Conservation (phyloP, 371 early-diverging fungal species). For the Rhizoclosmatium hyalinum region DNA sequence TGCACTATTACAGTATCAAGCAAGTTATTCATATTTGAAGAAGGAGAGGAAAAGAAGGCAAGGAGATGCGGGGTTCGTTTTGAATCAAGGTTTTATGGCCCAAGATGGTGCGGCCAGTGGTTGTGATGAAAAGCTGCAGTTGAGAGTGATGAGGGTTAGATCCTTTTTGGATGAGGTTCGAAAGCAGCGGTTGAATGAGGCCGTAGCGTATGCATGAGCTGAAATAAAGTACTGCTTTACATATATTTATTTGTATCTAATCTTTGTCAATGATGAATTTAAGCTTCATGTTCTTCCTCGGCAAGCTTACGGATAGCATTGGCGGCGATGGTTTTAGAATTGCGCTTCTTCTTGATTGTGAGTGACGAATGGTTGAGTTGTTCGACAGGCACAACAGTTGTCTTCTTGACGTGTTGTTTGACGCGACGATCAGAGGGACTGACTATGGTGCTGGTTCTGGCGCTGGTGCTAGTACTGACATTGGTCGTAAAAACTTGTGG, state of each 20-base stretch:
- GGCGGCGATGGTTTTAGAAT: neutral
- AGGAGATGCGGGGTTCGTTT: neutral
- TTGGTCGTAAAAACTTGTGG: too few relatives aligned
- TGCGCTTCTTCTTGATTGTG: slow-evolving; percentile 1
- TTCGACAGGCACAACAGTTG: neutral
- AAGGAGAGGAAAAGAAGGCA: neutral
- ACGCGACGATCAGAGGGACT: neutral
- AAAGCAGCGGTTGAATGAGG: neutral
- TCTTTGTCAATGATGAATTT: too few relatives aligned
- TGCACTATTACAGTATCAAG: slow-evolving; percentile 83
- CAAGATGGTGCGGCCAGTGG: neutral
- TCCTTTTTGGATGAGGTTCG: slow-evolving; percentile 16
- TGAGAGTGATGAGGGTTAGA: neutral
- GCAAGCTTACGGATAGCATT: neutral
- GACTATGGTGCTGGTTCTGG: too few relatives aligned
- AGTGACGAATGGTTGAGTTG: neutral
- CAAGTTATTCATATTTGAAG: neutral
- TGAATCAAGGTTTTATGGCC: neutral
- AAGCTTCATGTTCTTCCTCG: neutral
- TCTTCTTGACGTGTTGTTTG: neutral
- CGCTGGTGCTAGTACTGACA: too few relatives aligned
- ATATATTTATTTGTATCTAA: too few relatives aligned
- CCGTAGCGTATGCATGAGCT: neutral
- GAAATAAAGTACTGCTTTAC: too few relatives aligned
- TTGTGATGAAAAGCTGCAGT: neutral